Conservation (phyloP, 495 filamentous ascomycete species). For the Xeromyces bisporus region DNA sequence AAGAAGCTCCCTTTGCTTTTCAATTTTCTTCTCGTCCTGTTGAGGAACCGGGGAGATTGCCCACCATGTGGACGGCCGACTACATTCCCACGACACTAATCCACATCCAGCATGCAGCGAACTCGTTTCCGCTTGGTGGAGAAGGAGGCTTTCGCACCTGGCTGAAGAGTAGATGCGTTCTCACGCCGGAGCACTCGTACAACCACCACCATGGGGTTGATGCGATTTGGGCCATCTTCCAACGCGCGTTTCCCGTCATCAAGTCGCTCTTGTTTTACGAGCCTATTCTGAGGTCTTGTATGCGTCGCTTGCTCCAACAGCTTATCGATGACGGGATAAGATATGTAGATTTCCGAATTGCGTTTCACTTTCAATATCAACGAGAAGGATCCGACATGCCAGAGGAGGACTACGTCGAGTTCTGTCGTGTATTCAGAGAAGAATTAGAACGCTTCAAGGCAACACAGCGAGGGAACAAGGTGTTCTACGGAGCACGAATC, state of each 20-base stretch:
- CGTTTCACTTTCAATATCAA: conserved; percentile 45
- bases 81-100: conserved; percentile 43
- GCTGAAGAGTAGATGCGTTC: conserved; percentile 56
- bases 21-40: conserved; percentile 23
- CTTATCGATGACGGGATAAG: conserved; percentile 60
- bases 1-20: conserved; percentile 32
- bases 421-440: conserved; percentile 56
- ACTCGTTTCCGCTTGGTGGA: conserved; percentile 54
- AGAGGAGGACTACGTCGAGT: conserved; percentile 44
- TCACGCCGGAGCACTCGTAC: conserved; percentile 54
- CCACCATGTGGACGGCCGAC: conserved; percentile 40
- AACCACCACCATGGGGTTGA: conserved; percentile 65
- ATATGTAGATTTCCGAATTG: conserved; percentile 56
- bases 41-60: conserved; percentile 8
- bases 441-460: conserved; percentile 61
- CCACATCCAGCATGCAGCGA: conserved; percentile 45
- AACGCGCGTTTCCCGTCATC: conserved; percentile 48
- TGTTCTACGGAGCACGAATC: conserved; percentile 71
- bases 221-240: conserved; percentile 67
- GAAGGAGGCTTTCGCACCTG: conserved; percentile 55
- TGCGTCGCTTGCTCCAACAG: conserved; percentile 47
- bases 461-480: conserved; percentile 46
- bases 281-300: conserved; percentile 66
- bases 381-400: conserved; percentile 37
- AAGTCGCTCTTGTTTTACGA: conserved; percentile 70